A percentile compares a stretch with the other conserved stretches of the same genome.
Conservation (phyloP, 1,284 basidiomycete species). For the Anthracocystis walkeri region DNA sequence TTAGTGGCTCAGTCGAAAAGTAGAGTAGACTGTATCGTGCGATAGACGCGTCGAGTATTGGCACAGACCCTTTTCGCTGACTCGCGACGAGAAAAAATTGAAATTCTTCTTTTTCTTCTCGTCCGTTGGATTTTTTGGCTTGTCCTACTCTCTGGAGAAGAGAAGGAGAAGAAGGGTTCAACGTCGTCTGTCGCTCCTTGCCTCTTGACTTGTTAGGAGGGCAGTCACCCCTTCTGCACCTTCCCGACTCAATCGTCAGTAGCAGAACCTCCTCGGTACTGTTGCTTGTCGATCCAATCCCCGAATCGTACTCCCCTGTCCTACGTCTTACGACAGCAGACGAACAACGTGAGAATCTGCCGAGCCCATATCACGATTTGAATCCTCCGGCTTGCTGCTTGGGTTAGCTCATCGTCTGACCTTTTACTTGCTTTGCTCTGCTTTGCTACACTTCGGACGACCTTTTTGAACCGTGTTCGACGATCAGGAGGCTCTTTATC, state of each 20-base stretch:
- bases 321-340: constrained; percentile 11
- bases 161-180: constrained; percentile 23
- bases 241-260: constrained; percentile 42
- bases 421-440: constrained; percentile 2
- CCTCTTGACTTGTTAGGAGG: constrained; percentile 47
- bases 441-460: not conserved
- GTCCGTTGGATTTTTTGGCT: constrained; percentile 9
- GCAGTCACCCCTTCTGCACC: constrained; percentile 51
- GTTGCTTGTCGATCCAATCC: constrained; percentile 15
- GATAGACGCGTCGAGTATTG: constrained; percentile 12
- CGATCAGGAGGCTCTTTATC: not conserved
- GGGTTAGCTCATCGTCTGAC: constrained; percentile 16
- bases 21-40: constrained; percentile 25
- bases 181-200: constrained; percentile 24
- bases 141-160: constrained; percentile 7
- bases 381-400: not conserved
- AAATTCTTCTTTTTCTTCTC: constrained; percentile 1
- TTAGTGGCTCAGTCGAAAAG: constrained; percentile 23
- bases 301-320: not conserved
- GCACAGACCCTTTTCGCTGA: constrained; percentile 20
- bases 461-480: not conserved
- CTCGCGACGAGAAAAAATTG: constrained; percentile 5
- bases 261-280: constrained; percentile 24
- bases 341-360: constrained; percentile 34
- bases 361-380: not conserved